A percentile compares a stretch with the other conserved stretches of the same genome.
These are phyloP conservation scores for Candida peoriensis DNA, from an alignment of 805 yeast genomes.

Conservation along the genomic window DNA sequence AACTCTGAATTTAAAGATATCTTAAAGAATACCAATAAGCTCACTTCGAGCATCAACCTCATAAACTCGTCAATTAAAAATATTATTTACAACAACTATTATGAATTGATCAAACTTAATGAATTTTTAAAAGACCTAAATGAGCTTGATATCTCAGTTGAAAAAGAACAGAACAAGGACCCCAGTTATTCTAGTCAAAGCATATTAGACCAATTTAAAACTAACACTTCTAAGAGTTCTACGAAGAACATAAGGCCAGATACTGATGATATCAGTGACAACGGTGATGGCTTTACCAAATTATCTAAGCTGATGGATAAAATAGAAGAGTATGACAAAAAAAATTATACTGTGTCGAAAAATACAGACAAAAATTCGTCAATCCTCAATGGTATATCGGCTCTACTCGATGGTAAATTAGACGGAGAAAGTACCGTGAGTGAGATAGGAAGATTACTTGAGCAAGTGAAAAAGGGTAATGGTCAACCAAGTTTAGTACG, in stretches of 20 bases:
- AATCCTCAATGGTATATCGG: too few species aligned
- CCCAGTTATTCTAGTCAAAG: too few species aligned
- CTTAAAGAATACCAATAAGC: constrained; percentile 32
- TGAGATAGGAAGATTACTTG: too few species aligned
- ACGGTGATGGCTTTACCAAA: constrained; percentile 8
- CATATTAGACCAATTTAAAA: constrained; percentile 7
- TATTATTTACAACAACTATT: constrained; percentile 70
- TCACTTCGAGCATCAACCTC: constrained; percentile 42
- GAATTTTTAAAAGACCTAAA: constrained; percentile 42
- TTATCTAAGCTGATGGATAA: constrained; percentile 19
- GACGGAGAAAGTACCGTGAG: too few species aligned
- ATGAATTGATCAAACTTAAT: constrained; percentile 64
- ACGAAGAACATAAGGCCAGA: neutral
- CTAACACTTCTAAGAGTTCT: neutral
- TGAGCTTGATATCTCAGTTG: constrained; percentile 14
- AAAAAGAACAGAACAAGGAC: constrained; percentile 2
- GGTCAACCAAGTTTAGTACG: constrained; percentile 5
- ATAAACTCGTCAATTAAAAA: constrained; percentile 61
- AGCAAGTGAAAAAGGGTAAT: constrained; percentile 2
- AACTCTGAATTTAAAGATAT: constrained; percentile 28
- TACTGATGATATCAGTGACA: neutral
- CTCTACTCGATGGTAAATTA: too few species aligned
- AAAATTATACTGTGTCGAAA: constrained; percentile 1
- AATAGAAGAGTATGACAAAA: constrained; percentile 15
- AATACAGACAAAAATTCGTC: constrained; percentile 2